Evolutionary conservation across 352 stramenopile genomes (phyloP).

Genomic region (Phytophthora ramorum): DNA sequence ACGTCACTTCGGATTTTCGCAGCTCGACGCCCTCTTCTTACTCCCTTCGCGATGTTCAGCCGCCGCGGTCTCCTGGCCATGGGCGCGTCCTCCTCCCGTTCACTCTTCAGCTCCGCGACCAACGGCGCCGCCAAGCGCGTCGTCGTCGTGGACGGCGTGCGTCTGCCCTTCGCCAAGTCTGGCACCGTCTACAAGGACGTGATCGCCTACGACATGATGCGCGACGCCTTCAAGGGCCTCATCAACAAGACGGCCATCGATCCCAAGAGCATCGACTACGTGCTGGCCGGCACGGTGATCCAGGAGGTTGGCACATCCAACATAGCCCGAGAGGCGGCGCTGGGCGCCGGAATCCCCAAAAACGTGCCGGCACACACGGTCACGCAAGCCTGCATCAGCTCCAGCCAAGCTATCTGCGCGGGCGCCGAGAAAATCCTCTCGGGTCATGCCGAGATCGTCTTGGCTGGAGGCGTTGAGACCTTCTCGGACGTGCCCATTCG

Average conservation of each 20-base stretch:
- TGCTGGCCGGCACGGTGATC: slow-evolving; percentile 97
- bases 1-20: slow-evolving; percentile 41
- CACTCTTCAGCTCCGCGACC: slow-evolving; percentile 24
- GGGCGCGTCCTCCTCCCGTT: slow-evolving; percentile 37
- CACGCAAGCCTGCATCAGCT: slow-evolving; percentile 96
- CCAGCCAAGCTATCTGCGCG: slow-evolving; percentile 94
- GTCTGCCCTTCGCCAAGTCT: slow-evolving; percentile 96
- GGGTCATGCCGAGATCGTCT: slow-evolving; percentile 94
- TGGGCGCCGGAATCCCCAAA: slow-evolving; percentile 96
- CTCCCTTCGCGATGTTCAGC: slow-evolving; percentile 35
- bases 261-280: slow-evolving; percentile 96
- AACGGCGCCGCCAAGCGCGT: slow-evolving; percentile 66
- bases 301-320: slow-evolving; percentile 98
- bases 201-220: slow-evolving; percentile 97
- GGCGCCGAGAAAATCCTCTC: slow-evolving; percentile 97
- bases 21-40: background rate
- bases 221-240: slow-evolving; percentile 95
- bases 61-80: slow-evolving; percentile 25
- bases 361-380: slow-evolving; percentile 96
- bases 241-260: slow-evolving; percentile 96
- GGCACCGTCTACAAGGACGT: slow-evolving; percentile 97
- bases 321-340: slow-evolving; percentile 95
- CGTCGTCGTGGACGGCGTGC: slow-evolving; percentile 94
- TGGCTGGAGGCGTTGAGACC: slow-evolving; percentile 97
- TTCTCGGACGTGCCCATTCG: slow-evolving; percentile 98